Percentiles rank a stretch among this genome's conserved stretches.
These are phyloP conservation scores for Cystobasidium tubakii DNA, from an alignment of 768 basidiomycete species.

Conservation along the genomic window DNA sequence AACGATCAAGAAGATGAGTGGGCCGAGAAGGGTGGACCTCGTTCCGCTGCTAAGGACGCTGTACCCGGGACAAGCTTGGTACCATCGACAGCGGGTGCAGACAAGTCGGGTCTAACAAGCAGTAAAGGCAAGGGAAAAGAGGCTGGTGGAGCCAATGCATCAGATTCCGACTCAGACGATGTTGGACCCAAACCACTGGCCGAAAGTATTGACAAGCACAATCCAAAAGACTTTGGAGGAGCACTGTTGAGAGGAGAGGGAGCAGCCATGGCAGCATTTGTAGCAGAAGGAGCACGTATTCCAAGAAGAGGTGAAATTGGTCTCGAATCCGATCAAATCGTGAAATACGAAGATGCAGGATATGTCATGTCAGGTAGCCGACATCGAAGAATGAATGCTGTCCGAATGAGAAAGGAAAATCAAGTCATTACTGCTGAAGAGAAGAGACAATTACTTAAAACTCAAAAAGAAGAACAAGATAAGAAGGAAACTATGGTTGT, in stretches of 20 bases:
- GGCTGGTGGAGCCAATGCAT: conserved; percentile 46
- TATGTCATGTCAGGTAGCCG: conserved; percentile 97
- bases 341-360: conserved; percentile 75
- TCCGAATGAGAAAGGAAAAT: conserved; percentile 98
- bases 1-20: conserved; percentile 58
- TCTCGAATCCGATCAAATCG: conserved; percentile 78
- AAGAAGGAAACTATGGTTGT: conserved; percentile 82
- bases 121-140: conserved; percentile 36
- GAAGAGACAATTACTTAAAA: conserved; percentile 87
- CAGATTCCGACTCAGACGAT: conserved; percentile 59
- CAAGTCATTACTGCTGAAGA: conserved; percentile 99
- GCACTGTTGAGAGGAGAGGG: conserved; percentile 90
- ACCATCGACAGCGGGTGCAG: conserved; percentile 21
- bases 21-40: conserved; percentile 59
- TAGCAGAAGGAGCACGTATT: conserved; percentile 79
- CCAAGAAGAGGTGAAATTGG: conserved; percentile 99
- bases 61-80: neutral
- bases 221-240: conserved; percentile 76
- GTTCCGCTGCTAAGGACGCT: conserved; percentile 12
- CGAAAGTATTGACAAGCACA: conserved; percentile 54
- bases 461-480: conserved; percentile 89
- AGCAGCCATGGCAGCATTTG: conserved; percentile 94
- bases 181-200: conserved; percentile 70
- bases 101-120: neutral
- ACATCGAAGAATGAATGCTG: conserved; percentile 96